Evolutionary conservation across 2,329 filamentous ascomycete genomes (phyloP).

Genomic region (Neoarthrinium moseri): DNA sequence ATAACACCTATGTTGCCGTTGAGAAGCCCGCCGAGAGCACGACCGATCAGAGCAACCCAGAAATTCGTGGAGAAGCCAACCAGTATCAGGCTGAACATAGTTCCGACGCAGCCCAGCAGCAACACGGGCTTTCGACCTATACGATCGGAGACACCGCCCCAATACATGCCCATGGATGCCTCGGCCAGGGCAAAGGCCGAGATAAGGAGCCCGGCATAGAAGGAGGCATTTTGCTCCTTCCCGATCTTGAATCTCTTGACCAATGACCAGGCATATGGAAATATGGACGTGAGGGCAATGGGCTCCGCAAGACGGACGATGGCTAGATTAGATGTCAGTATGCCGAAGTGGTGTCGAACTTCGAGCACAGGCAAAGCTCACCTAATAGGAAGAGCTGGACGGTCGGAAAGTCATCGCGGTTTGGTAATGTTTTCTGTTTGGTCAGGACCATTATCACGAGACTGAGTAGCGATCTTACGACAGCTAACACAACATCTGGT

Average conservation of each 20-base stretch:
- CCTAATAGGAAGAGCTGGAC: slow-evolving; percentile 82
- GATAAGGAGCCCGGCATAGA: slow-evolving; percentile 85
- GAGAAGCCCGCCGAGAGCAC: slow-evolving; percentile 75
- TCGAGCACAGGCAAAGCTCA: slow-evolving; percentile 40
- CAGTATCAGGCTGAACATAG: slow-evolving; percentile 77
- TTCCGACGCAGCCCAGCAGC: slow-evolving; percentile 77
- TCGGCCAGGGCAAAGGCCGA: slow-evolving; percentile 83
- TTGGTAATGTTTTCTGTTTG: slow-evolving; percentile 49
- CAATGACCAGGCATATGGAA: slow-evolving; percentile 85
- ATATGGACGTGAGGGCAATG: slow-evolving; percentile 89
- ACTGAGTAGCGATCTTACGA: slow-evolving; percentile 43
- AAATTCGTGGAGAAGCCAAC: slow-evolving; percentile 83
- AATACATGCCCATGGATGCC: slow-evolving; percentile 81
- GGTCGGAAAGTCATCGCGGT: slow-evolving; percentile 75
- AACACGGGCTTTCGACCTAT: slow-evolving; percentile 85
- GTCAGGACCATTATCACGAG: slow-evolving; percentile 51
- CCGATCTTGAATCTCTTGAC: slow-evolving; percentile 75
- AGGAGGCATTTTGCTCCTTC: slow-evolving; percentile 72
- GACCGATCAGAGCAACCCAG: slow-evolving; percentile 76
- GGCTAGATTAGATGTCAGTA: slow-evolving; percentile 49
- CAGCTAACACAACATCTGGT: slow-evolving; percentile 36
- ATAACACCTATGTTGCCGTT: slow-evolving; percentile 93
- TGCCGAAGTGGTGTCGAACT: not conserved
- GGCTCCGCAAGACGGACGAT: slow-evolving; percentile 92
- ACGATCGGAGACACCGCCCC: slow-evolving; percentile 80